phyloP scores from a whole-genome alignment of 176 grass and related monocot species.

The Oryza longistaminata region DNA sequence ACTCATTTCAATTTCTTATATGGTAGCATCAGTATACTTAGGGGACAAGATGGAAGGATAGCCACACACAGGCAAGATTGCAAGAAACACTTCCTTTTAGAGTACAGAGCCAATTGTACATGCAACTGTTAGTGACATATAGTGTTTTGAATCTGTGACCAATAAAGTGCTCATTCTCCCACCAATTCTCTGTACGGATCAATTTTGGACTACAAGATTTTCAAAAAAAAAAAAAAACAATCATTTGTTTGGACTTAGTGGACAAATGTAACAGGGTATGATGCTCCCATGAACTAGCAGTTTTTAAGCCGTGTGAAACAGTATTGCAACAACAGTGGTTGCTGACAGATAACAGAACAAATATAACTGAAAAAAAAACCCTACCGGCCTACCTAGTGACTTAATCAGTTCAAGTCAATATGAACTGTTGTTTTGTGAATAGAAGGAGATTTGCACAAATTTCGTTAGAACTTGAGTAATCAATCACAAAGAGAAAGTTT shows the following conservation, averaged over 20 bases:
- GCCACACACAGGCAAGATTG: neutral
- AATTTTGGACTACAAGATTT: neutral
- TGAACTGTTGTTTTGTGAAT: neutral
- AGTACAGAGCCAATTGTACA: neutral
- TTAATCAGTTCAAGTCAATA: neutral
- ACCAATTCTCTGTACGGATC: neutral
- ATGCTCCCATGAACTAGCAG: neutral
- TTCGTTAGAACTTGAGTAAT: neutral
- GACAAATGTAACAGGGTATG: neutral
- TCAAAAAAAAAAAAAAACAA: neutral
- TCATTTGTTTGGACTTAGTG: neutral
- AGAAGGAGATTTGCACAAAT: neutral
- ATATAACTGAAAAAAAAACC: neutral
- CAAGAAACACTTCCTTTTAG: neutral
- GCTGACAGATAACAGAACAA: neutral
- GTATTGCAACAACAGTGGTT: neutral
- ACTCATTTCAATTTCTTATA: neutral
- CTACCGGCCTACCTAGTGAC: neutral
- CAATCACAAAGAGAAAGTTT: neutral
- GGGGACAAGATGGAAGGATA: neutral
- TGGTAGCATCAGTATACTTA: neutral
- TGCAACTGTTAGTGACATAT: constrained; percentile 18
- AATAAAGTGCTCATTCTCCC: neutral
- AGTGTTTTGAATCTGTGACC: neutral
- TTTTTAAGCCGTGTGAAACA: neutral